Percentiles rank a stretch among this genome's conserved stretches.
These are phyloP conservation scores for Calonectria pseudoturangicola DNA, from an alignment of 2,329 filamentous ascomycete genomes.

Conservation along the genomic window DNA sequence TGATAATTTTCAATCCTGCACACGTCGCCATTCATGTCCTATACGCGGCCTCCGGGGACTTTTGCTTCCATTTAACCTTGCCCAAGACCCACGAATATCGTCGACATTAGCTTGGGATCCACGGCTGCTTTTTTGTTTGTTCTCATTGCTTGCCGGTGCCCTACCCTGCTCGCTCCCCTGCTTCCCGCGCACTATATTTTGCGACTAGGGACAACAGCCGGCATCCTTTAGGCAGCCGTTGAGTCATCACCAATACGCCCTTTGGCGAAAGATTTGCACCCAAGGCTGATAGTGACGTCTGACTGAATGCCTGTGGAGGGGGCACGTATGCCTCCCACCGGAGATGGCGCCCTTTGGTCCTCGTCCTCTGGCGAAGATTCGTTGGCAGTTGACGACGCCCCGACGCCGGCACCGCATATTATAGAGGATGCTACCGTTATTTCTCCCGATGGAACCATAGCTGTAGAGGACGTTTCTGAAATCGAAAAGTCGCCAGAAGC, in stretches of 20 bases:
- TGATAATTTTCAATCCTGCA: constrained; percentile 7
- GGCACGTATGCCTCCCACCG: neutral
- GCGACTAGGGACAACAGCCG: constrained; percentile 6
- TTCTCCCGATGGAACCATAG: constrained; percentile 13
- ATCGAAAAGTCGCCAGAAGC: neutral
- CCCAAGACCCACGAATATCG: constrained; percentile 1
- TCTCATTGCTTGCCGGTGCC: neutral
- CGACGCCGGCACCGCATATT: constrained; percentile 31
- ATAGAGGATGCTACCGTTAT: constrained; percentile 45
- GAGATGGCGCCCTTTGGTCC: constrained; percentile 35
- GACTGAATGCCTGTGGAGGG: constrained; percentile 30
- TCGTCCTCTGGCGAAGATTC: constrained; percentile 32
- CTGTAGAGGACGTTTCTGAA: neutral
- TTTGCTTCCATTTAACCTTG: constrained; percentile 28
- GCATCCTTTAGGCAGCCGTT: constrained; percentile 33
- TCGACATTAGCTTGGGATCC: neutral
- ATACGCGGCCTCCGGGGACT: constrained; percentile 32
- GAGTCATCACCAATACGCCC: constrained; percentile 34
- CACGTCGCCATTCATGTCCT: constrained; percentile 9
- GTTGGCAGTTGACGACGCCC: constrained; percentile 24
- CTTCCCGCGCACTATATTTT: constrained; percentile 8
- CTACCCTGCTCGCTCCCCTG: neutral
- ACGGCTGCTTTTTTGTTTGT: neutral
- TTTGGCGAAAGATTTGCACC: neutral
- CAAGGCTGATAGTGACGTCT: constrained; percentile 30